Base-by-base conservation (phyloP, 768 basidiomycete species). In the Leccinum broughii region DNA sequence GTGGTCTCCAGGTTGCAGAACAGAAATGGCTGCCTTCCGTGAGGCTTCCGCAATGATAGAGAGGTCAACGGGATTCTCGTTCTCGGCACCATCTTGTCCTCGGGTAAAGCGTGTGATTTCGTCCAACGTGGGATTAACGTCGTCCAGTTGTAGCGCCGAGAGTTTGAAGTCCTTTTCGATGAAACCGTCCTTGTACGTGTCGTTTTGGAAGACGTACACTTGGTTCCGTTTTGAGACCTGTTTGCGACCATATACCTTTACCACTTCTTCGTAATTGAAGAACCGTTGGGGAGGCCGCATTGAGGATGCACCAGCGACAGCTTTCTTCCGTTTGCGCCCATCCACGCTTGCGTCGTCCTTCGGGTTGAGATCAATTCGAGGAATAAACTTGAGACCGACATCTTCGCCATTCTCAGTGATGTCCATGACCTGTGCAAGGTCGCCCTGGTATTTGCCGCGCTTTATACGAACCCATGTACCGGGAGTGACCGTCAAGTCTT, bases 1-100 rank as follows among this genome's bases (percentile, higher is more conserved):
- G 65, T 94, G 92, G 76, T 99, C 97, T 52, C 97, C 97, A 0
- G 97, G 97, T 70, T 97, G 94, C n/a, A 99, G 79, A 7, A 94
- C 93, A 11, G 91, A 85, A 35, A 94, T 90, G n/a, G 94, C 92
- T 6, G 92, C 88, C 70, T 93, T 95, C 51, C 89, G 81, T 2
- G 95, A 92, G 3, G 93, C 93, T 72, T 96, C 95, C 0, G 94
- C 94, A 60, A 98, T 95, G 54, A 92, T 85, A 14, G 90, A 90
- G 49, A 98, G 79, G 72, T 98, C 93, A 51, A 97, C 87, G n/a
- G 83, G 78, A 34, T 80, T 78, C 56, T 89, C 88, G 49, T 81
- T 81, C 49, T 86, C 85, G 14, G 81, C 83, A 30, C 86, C 87
- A 49, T 92, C 90, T 67, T 87, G 86, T 37, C 86, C 84, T 50